These are phyloP conservation scores for Ophiostoma ips DNA, from an alignment of 2,329 filamentous ascomycete genomes.

Conservation along the genomic window DNA sequence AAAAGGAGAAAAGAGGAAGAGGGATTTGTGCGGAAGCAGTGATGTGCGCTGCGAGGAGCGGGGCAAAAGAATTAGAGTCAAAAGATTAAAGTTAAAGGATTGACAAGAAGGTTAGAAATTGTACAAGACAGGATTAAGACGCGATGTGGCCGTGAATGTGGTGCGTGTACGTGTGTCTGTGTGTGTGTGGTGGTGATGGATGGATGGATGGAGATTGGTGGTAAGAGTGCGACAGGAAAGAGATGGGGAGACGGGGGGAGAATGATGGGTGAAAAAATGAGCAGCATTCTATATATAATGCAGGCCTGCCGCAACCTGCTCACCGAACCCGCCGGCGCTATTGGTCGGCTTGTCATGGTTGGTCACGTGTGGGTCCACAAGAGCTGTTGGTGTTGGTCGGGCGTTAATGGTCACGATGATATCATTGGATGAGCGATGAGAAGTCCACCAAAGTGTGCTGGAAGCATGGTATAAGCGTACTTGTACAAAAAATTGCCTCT, in stretches of 20 bases:
- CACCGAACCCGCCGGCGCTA: background rate
- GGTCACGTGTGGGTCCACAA: background rate
- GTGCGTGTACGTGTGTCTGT: background rate
- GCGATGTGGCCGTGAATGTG: no score
- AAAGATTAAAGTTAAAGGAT: conserved; percentile 3
- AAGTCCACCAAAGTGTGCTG: no score
- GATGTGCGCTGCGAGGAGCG: background rate
- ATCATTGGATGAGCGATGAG: no score
- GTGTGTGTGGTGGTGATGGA: background rate
- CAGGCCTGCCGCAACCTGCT: background rate
- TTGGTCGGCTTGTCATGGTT: background rate
- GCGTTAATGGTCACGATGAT: background rate
- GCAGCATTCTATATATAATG: background rate
- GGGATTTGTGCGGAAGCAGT: background rate
- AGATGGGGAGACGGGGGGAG: background rate
- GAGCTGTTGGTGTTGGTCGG: background rate
- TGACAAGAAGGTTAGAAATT: conserved; percentile 1
- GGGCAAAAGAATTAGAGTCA: background rate
- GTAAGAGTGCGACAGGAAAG: background rate
- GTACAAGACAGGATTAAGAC: background rate
- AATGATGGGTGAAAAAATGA: background rate
- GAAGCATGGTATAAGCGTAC: no score
- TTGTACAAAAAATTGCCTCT: no score
- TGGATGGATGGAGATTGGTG: background rate
- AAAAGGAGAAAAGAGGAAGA: background rate